A percentile compares a stretch with the other conserved stretches of the same genome.
These are phyloP conservation scores for Aphanomyces stellatus DNA, from an alignment of 352 stramenopile species.

Conservation along the genomic window DNA sequence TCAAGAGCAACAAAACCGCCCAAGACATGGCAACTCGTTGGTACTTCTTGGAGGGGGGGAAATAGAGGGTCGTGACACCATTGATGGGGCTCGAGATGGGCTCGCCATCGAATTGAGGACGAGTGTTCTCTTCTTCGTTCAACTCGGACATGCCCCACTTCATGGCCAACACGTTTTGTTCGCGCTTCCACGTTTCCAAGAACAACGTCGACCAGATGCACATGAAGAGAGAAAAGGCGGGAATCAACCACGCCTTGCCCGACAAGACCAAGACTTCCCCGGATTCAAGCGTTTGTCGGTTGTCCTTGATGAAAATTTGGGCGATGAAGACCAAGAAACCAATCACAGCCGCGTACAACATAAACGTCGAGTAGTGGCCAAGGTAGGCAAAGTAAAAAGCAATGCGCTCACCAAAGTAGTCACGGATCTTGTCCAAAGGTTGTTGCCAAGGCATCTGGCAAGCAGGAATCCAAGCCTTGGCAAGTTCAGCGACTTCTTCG, in stretches of 20 bases:
- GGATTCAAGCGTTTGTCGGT: background rate
- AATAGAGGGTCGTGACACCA: conserved; percentile 58
- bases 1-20: conserved; percentile 69
- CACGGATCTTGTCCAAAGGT: conserved; percentile 68
- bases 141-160: conserved; percentile 79
- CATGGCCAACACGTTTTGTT: conserved; percentile 72
- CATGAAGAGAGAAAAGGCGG: conserved; percentile 82
- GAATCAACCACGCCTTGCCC: conserved; percentile 60
- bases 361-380: conserved; percentile 92
- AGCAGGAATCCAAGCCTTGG: conserved; percentile 62
- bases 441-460: conserved; percentile 63
- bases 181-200: conserved; percentile 85
- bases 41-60: conserved; percentile 53
- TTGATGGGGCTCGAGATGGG: conserved; percentile 69
- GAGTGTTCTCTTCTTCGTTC: conserved; percentile 52
- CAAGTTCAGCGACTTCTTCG: conserved; percentile 46
- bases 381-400: conserved; percentile 97
- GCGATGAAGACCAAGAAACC: conserved; percentile 82
- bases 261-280: conserved; percentile 48
- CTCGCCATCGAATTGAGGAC: conserved; percentile 70
- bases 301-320: background rate
- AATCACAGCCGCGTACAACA: conserved; percentile 90
- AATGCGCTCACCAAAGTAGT: conserved; percentile 88
- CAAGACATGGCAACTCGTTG: conserved; percentile 70
- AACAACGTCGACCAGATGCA: conserved; percentile 86